A percentile compares a stretch with the other conserved stretches of the same genome.
phyloP scores from a whole-genome alignment of 1,139 yeast species.

The Diutina siamensis region DNA sequence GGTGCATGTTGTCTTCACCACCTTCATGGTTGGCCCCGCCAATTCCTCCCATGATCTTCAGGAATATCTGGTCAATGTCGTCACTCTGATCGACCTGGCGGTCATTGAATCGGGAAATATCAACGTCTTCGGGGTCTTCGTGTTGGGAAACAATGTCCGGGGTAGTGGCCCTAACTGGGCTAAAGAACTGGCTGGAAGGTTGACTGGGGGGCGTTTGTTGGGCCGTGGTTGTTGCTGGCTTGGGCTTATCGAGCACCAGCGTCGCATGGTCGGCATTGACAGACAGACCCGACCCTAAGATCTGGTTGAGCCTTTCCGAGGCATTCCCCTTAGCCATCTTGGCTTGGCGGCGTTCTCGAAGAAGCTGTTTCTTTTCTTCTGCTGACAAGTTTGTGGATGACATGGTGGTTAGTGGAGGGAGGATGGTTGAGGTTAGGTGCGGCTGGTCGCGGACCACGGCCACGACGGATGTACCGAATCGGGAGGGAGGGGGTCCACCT shows the following conservation, averaged over 20 bases:
- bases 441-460: neutral
- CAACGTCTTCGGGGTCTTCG: neutral
- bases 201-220: neutral
- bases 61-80: neutral
- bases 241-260: constrained; percentile 6
- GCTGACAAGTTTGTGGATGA: constrained; percentile 23
- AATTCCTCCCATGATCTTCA: neutral
- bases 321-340: constrained; percentile 53
- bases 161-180: neutral
- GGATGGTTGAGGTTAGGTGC: neutral
- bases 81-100: neutral
- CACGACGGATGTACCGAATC: neutral
- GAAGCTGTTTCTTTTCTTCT: constrained; percentile 49
- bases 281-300: constrained; percentile 16
- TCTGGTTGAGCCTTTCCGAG: constrained; percentile 39
- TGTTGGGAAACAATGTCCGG: neutral
- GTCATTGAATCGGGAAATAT: neutral
- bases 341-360: constrained; percentile 63
- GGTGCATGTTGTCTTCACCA: neutral
- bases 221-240: neutral
- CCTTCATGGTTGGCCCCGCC: neutral
- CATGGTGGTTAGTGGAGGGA: no score
- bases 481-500: neutral
- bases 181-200: neutral
- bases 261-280: neutral